These are phyloP conservation scores for Rubus idaeus DNA, from an alignment of 306 rosid species.

Conservation along the genomic window DNA sequence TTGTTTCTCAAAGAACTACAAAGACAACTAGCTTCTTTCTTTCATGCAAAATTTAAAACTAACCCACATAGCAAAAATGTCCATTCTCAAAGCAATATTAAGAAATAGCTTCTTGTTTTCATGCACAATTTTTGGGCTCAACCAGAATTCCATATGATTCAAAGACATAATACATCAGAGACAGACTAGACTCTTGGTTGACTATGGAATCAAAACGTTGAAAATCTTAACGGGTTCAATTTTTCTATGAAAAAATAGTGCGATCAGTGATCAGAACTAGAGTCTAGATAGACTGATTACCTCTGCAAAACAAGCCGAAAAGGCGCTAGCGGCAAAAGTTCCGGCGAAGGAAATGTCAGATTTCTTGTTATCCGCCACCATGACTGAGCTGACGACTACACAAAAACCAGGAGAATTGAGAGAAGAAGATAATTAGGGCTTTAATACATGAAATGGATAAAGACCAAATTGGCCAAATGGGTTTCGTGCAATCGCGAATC, in stretches of 20 bases:
- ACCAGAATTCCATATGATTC: not conserved
- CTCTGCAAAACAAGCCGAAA: constrained; percentile 80
- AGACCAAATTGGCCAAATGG: constrained; percentile 13
- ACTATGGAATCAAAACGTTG: not conserved
- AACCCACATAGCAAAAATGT: not conserved
- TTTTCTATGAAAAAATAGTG: not conserved
- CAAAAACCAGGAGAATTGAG: not conserved
- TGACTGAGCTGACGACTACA: constrained; percentile 21
- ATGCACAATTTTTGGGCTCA: not conserved
- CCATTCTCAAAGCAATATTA: not conserved
- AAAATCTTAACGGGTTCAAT: not conserved
- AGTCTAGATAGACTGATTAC: constrained; percentile 27
- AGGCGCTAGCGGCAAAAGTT: constrained; percentile 66
- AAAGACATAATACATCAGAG: not conserved
- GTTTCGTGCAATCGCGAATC: constrained; percentile 1
- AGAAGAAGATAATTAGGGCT: not conserved
- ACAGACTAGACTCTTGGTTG: not conserved
- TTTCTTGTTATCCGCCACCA: constrained; percentile 64
- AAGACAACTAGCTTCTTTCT: not conserved
- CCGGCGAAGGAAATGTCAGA: constrained; percentile 73
- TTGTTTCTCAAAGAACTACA: not conserved
- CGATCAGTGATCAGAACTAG: not conserved
- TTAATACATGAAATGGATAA: not conserved
- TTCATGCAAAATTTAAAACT: not conserved
- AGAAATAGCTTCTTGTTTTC: not conserved